phyloP scores from a whole-genome alignment of 2,329 filamentous ascomycete genomes.

The Pseudogymnoascus sp. region DNA sequence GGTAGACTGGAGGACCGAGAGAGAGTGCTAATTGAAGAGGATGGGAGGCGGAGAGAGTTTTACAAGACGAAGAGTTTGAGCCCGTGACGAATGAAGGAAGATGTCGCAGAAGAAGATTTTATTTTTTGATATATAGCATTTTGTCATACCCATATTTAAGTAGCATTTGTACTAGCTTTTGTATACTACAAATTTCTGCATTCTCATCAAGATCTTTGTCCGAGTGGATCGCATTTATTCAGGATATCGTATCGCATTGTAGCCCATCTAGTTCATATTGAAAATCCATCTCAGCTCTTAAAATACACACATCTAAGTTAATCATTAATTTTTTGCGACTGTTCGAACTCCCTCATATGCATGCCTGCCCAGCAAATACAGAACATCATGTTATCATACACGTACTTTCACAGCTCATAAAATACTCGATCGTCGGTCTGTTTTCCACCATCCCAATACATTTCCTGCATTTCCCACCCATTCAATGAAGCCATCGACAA shows the following conservation, averaged over 20 bases:
- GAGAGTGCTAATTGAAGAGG: conserved; percentile 7
- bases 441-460: conserved; percentile 25
- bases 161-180: conserved; percentile 7
- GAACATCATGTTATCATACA: conserved; percentile 7
- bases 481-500: conserved; percentile 51
- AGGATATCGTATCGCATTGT: too few species aligned
- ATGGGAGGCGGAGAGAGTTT: conserved; percentile 6
- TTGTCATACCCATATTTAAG: conserved; percentile 3
- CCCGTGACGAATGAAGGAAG: not conserved
- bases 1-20: conserved; percentile 5
- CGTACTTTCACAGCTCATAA: conserved; percentile 16
- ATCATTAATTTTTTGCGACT: not conserved
- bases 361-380: not conserved
- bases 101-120: not conserved
- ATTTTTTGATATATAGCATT: conserved; percentile 1
- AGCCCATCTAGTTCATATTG: not conserved
- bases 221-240: not conserved
- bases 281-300: not conserved
- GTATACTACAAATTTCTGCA: not conserved
- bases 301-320: conserved; percentile 1
- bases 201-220: too few species aligned
- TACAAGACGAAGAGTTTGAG: conserved; percentile 5
- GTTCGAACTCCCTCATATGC: conserved; percentile 3
- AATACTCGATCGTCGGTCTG: conserved; percentile 22
- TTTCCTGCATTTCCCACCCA: conserved; percentile 36